Evolutionary conservation across 495 filamentous ascomycete species (phyloP).

Genomic region (Talaromyces trachyspermus): DNA sequence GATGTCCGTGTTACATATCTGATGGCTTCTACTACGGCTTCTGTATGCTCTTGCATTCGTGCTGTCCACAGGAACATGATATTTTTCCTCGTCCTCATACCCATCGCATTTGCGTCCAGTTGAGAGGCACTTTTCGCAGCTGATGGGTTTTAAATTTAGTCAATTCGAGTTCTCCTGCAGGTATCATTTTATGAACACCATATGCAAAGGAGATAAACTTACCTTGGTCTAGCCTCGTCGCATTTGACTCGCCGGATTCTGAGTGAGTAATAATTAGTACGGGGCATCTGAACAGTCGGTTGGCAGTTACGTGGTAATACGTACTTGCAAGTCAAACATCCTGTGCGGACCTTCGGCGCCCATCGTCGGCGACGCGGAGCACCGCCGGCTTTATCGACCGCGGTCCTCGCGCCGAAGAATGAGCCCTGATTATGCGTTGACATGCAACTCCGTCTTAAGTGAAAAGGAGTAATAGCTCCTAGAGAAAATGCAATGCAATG

Average conservation of each 20-base stretch:
- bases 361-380: not conserved
- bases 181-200: not conserved
- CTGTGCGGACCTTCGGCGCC: slow-evolving; percentile 7
- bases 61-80: too few relatives aligned
- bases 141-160: not conserved
- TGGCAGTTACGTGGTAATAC: not conserved
- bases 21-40: too few relatives aligned
- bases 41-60: too few relatives aligned
- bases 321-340: slow-evolving; percentile 7
- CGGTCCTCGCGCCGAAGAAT: too few relatives aligned
- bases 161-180: not conserved
- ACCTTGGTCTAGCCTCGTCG: slow-evolving; percentile 4
- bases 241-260: slow-evolving; percentile 8
- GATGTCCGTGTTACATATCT: too few relatives aligned
- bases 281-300: not conserved
- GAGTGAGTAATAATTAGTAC: not conserved
- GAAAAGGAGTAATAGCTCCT: too few relatives aligned
- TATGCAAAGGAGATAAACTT: not conserved
- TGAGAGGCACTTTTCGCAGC: slow-evolving; percentile 2
- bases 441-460: too few relatives aligned
- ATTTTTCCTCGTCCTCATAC: not conserved
- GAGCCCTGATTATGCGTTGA: too few relatives aligned
- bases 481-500: too few relatives aligned
- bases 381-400: too few relatives aligned
- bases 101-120: slow-evolving; percentile 9